Evolutionary conservation across 2,329 filamentous ascomycete species (phyloP).

Genomic region (Purpureocillium lavendulum): DNA sequence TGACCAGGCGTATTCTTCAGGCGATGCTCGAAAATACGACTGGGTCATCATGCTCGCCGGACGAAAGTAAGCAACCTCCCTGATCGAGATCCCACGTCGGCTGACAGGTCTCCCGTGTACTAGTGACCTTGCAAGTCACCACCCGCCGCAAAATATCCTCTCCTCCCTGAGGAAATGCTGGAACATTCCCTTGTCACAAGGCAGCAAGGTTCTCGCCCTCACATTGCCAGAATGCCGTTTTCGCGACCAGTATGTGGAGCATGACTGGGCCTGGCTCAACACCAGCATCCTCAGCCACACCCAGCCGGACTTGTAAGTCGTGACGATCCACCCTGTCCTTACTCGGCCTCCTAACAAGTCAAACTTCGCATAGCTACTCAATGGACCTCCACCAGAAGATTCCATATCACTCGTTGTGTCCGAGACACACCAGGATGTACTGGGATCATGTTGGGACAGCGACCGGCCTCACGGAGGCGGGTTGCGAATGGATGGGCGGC

Average conservation of each 20-base stretch:
- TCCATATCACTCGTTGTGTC: conserved; percentile 42
- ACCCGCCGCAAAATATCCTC: conserved; percentile 34
- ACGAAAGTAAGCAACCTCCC: conserved; percentile 42
- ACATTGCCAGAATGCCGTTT: conserved; percentile 48
- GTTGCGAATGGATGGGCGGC: conserved; percentile 55
- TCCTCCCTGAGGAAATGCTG: conserved; percentile 40
- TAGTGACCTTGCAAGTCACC: conserved; percentile 41
- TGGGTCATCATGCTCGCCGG: conserved; percentile 58
- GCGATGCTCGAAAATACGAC: conserved; percentile 32
- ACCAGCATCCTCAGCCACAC: conserved; percentile 39
- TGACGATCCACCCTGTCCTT: no score
- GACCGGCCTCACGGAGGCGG: conserved; percentile 46
- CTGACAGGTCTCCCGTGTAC: background rate
- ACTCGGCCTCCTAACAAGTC: no score
- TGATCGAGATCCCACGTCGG: no score
- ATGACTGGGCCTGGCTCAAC: conserved; percentile 48
- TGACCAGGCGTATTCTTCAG: conserved; percentile 6
- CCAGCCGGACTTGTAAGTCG: conserved; percentile 42
- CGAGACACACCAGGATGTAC: conserved; percentile 35
- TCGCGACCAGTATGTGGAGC: no score
- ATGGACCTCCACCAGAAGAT: conserved; percentile 49
- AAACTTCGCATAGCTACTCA: conserved; percentile 33
- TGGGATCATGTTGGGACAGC: no score
- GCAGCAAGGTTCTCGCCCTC: conserved; percentile 51
- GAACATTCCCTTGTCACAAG: conserved; percentile 37